Conservation (phyloP, 2,329 filamentous ascomycete species). For the Drechslerella coelobrocha region DNA sequence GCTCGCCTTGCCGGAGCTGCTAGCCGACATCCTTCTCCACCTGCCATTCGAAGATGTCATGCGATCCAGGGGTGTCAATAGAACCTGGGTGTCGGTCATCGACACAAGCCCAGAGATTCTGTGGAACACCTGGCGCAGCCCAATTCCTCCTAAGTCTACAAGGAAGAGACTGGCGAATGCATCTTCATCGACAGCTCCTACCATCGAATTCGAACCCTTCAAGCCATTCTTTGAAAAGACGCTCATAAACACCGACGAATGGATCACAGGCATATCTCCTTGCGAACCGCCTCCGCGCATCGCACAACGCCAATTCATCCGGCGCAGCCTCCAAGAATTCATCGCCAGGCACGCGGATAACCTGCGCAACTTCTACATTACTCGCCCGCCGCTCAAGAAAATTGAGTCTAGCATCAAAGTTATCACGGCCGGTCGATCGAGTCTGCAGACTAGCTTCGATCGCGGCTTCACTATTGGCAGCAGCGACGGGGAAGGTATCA, state of each 20-base stretch:
- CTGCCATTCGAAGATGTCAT: constrained; percentile 37
- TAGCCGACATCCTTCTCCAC: constrained; percentile 22
- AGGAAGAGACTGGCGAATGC: background rate
- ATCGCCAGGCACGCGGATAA: constrained; percentile 26
- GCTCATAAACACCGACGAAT: constrained; percentile 44
- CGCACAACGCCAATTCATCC: constrained; percentile 35
- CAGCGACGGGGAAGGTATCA: constrained; percentile 24
- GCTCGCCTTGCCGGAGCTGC: constrained; percentile 35
- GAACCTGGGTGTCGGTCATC: constrained; percentile 21
- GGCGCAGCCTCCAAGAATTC: constrained; percentile 28
- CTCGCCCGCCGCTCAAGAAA: constrained; percentile 41
- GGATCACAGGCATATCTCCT: constrained; percentile 26
- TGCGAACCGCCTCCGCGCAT: constrained; percentile 15
- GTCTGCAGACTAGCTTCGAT: constrained; percentile 33
- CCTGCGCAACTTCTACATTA: constrained; percentile 31
- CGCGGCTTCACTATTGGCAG: constrained; percentile 23
- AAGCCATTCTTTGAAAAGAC: constrained; percentile 43
- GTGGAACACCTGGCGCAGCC: constrained; percentile 45
- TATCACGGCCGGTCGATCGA: constrained; percentile 30
- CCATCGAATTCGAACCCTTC: constrained; percentile 38
- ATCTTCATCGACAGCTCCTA: background rate
- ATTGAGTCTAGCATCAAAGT: constrained; percentile 41
- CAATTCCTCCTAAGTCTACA: constrained; percentile 23
- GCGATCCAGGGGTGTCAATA: constrained; percentile 20
- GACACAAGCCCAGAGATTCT: constrained; percentile 37